Conservation (phyloP, 2,329 filamentous ascomycete genomes). For the Hypoxylon sp. region DNA sequence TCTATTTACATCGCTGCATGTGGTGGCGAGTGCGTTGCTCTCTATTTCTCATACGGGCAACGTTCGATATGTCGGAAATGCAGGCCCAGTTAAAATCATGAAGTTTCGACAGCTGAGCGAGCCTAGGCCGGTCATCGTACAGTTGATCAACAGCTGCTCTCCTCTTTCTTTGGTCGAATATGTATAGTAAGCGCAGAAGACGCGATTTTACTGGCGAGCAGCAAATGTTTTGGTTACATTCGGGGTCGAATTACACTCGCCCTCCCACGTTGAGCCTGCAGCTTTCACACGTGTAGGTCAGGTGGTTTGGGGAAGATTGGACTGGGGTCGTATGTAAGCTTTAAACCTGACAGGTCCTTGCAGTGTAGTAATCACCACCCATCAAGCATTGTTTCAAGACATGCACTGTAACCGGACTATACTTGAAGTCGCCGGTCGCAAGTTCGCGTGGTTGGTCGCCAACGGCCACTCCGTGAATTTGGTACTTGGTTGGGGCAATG, state of each 20-base stretch:
- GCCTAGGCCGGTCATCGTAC: conserved; percentile 29
- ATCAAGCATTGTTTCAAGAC: conserved; percentile 42
- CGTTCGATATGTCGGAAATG: conserved; percentile 28
- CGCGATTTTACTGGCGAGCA: conserved; percentile 27
- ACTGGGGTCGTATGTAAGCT: conserved; percentile 41
- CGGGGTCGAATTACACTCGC: conserved; percentile 44
- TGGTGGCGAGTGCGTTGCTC: conserved; percentile 6
- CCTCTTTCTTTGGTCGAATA: conserved; percentile 28
- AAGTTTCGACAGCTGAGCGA: conserved; percentile 35
- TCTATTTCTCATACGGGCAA: conserved; percentile 32
- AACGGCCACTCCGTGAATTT: conserved; percentile 40
- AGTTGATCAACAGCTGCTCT: conserved; percentile 40
- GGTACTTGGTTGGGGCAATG: conserved; percentile 34
- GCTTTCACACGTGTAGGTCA: conserved; percentile 48
- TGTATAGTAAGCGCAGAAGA: conserved; percentile 49
- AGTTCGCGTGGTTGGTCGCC: conserved; percentile 38
- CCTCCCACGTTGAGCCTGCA: conserved; percentile 48
- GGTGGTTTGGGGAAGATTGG: conserved; percentile 44
- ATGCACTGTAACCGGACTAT: conserved; percentile 40
- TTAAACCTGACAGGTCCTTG: conserved; percentile 42
- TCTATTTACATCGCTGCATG: conserved; percentile 26
- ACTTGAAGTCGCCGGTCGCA: conserved; percentile 24
- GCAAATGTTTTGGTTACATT: conserved; percentile 43
- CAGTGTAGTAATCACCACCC: conserved; percentile 47
- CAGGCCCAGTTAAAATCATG: conserved; percentile 25